Conservation (phyloP, 164 flowering plant genomes). For the Vitis cinerea region DNA sequence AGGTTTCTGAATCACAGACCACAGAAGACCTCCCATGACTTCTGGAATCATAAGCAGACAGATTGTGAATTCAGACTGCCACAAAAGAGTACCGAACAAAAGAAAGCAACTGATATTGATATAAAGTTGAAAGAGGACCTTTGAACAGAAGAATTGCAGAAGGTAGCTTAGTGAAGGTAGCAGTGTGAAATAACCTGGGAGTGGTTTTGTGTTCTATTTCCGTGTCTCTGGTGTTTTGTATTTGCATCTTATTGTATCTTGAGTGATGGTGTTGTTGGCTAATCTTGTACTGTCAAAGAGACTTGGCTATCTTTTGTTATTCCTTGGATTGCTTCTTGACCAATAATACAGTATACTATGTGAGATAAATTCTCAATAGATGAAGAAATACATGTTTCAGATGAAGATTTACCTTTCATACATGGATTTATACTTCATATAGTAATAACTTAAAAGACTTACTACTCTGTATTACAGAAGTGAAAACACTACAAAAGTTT, state of each 20-base stretch:
- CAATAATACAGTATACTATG: no score
- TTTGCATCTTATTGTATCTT: constrained; percentile 12
- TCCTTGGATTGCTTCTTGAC: no score
- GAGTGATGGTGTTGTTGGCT: constrained; percentile 10
- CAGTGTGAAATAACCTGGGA: not conserved
- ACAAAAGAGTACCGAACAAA: not conserved
- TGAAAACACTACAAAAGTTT: not conserved
- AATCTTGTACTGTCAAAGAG: not conserved
- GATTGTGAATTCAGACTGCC: not conserved
- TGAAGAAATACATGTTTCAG: no score
- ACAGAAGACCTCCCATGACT: not conserved
- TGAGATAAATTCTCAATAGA: no score
- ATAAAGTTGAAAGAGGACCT: not conserved
- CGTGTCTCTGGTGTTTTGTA: constrained; percentile 9
- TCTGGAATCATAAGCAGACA: not conserved
- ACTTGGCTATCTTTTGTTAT: no score
- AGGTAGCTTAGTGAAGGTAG: not conserved
- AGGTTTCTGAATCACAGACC: not conserved
- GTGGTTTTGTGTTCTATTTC: constrained; percentile 16
- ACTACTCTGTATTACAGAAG: not conserved
- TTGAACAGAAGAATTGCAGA: not conserved
- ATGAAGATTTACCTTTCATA: no score
- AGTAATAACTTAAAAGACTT: no score
- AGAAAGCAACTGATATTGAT: not conserved
- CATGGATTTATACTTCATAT: no score